Base-by-base conservation (phyloP, 2,329 filamentous ascomycete genomes). In the Verruconis gallopava region DNA sequence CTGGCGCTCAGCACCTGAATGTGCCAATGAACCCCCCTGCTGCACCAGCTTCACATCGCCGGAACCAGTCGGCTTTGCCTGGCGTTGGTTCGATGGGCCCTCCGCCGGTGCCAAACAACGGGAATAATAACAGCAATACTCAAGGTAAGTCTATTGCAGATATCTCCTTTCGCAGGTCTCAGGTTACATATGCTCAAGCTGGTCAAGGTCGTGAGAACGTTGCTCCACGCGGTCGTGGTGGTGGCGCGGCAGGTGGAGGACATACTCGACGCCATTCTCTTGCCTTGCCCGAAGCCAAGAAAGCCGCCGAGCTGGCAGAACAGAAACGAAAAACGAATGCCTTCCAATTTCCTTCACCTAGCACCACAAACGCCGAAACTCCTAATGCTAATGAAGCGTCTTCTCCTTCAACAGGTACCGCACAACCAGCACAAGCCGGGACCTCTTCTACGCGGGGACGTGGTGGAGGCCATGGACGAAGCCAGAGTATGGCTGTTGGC, bases 61-160 rank as follows among this genome's bases (percentile, higher is more conserved):
- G 91, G 68, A 96, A 96, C 71, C 89, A 95, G 66, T 96, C 91
- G 59, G 89, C 89, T 58, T 73, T 96, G 51, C 88, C 91, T 39
- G 91, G 85, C 55, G 85, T 95, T 73, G 77, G 80, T 47, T 37
- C 44, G 13, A 83, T 93, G 77, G 85, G 85, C 18, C 82, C 88
- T 46, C 86, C 86, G 14, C 89, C 91, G 44, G 91, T 91, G 47
- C 93, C 91, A 14, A 93, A 91, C 18, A 30, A 30, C 25, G n/a
- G n/a, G n/a, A n/a, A n/a, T n/a, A n/a, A n/a, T n/a, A n/a, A n/a
- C n/a, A n/a, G n/a, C n/a, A n/a, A n/a, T n/a, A n/a, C n/a, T n/a
- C 86, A 89, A 25, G 80, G 79, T 49, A 78, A 88, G 40, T 83
- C 89, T 44, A 85, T 84, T 44, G 94, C 91, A 65, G 79, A 35